Percentiles rank a stretch among this genome's conserved stretches.
These are phyloP conservation scores for Hippophae gyantsensis DNA, from an alignment of 306 rosid species.

Conservation along the genomic window DNA sequence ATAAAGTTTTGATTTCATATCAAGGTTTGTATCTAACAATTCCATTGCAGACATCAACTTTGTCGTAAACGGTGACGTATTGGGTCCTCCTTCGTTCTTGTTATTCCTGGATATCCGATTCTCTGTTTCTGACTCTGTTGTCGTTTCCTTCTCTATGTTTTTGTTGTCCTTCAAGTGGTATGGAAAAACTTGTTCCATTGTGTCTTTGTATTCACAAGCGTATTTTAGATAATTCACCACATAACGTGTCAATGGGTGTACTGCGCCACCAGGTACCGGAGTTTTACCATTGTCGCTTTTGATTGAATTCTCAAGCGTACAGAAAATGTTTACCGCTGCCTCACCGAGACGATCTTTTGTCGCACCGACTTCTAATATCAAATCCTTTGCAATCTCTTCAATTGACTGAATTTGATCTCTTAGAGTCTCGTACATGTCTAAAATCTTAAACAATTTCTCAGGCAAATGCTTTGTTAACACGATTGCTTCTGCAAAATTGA, in stretches of 20 bases:
- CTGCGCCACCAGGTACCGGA: conserved; percentile 64
- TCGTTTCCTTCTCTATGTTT: background rate
- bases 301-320: conserved; percentile 52
- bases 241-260: conserved; percentile 76
- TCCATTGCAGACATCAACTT: conserved; percentile 46
- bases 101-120: background rate
- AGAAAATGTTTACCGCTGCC: conserved; percentile 39
- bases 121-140: background rate
- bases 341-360: conserved; percentile 31
- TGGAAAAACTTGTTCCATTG: conserved; percentile 50
- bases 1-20: conserved; percentile 53
- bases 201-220: conserved; percentile 62
- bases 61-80: conserved; percentile 30
- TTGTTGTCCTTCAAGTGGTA: conserved; percentile 4
- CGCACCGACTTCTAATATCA: conserved; percentile 26
- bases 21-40: conserved; percentile 49
- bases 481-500: conserved; percentile 51
- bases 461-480: conserved; percentile 43
- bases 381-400: conserved; percentile 20
- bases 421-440: conserved; percentile 69
- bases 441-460: conserved; percentile 61
- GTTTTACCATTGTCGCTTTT: conserved; percentile 47
- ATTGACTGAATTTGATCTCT: conserved; percentile 30
- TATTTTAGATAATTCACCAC: conserved; percentile 73
- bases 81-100: conserved; percentile 10